phyloP scores from a whole-genome alignment of 805 yeast genomes.

The Yarrowia alimentaria region DNA sequence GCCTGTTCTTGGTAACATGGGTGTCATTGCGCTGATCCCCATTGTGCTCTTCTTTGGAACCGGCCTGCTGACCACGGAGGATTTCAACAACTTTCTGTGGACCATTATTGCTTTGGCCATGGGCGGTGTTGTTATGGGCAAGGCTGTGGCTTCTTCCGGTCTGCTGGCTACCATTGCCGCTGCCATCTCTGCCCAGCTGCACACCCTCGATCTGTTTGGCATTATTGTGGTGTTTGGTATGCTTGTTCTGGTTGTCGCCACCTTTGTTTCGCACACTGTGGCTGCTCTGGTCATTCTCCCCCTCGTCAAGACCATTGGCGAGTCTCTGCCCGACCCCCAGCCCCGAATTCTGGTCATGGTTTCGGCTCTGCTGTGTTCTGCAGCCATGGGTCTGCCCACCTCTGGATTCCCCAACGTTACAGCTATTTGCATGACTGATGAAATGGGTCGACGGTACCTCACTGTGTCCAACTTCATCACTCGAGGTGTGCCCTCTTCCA shows the following conservation, averaged over 20 bases:
- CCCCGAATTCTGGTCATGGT: conserved; percentile 75
- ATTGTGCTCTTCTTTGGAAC: conserved; percentile 90
- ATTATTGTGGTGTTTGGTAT: conserved; percentile 78
- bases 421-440: conserved; percentile 92
- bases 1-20: conserved; percentile 87
- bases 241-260: conserved; percentile 78
- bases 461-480: conserved; percentile 83
- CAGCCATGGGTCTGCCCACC: conserved; percentile 97
- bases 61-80: conserved; percentile 81
- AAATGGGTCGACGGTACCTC: conserved; percentile 84
- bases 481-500: conserved; percentile 85
- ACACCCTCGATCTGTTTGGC: conserved; percentile 65
- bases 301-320: conserved; percentile 85
- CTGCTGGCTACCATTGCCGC: conserved; percentile 74
- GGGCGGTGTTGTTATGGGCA: conserved; percentile 97
- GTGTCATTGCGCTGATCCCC: conserved; percentile 89
- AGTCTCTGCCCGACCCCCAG: conserved; percentile 59
- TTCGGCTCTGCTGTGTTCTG: conserved; percentile 71
- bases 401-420: conserved; percentile 98
- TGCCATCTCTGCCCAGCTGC: conserved; percentile 62
- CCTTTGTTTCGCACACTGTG: conserved; percentile 95
- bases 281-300: conserved; percentile 94
- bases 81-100: conserved; percentile 95
- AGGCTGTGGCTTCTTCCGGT: conserved; percentile 91
- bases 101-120: conserved; percentile 91